phyloP scores from a whole-genome alignment of 192 early-diverging fungal genomes.

The Backusella luteola region DNA sequence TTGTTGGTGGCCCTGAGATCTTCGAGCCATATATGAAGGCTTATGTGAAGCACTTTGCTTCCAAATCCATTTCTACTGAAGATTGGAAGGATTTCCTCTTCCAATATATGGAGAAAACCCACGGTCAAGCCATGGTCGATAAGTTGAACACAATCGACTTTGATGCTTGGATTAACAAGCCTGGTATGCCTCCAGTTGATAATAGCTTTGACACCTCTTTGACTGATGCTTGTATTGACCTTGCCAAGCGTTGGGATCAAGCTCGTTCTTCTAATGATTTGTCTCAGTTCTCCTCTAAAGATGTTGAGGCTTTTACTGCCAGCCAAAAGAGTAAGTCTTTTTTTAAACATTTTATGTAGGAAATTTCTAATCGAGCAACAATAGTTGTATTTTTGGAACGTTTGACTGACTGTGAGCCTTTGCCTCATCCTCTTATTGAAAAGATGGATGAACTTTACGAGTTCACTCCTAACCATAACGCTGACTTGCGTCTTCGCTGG shows the following conservation, averaged over 20 bases:
- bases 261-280: constrained; percentile 51
- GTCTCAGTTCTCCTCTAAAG: constrained; percentile 55
- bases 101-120: constrained; percentile 67
- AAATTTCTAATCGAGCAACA: neutral
- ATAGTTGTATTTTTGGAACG: constrained; percentile 81
- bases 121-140: constrained; percentile 64
- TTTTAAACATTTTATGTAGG: neutral
- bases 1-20: constrained; percentile 77
- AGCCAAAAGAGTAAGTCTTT: constrained; percentile 57
- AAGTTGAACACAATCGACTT: constrained; percentile 83
- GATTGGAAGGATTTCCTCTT: constrained; percentile 87
- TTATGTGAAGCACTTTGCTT: constrained; percentile 80
- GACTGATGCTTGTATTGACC: constrained; percentile 73
- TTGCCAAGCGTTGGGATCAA: constrained; percentile 76
- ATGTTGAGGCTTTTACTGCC: constrained; percentile 70
- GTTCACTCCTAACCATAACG: constrained; percentile 70
- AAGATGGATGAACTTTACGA: constrained; percentile 73
- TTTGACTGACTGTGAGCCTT: constrained; percentile 59
- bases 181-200: constrained; percentile 88
- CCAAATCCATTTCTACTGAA: constrained; percentile 84
- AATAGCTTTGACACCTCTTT: constrained; percentile 86
- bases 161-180: constrained; percentile 84
- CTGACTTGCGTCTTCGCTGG: constrained; percentile 89
- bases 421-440: constrained; percentile 59
- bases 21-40: constrained; percentile 87